Evolutionary conservation across 179 eudicot genomes (phyloP).

Genomic region (Corrigiola litoralis): DNA sequence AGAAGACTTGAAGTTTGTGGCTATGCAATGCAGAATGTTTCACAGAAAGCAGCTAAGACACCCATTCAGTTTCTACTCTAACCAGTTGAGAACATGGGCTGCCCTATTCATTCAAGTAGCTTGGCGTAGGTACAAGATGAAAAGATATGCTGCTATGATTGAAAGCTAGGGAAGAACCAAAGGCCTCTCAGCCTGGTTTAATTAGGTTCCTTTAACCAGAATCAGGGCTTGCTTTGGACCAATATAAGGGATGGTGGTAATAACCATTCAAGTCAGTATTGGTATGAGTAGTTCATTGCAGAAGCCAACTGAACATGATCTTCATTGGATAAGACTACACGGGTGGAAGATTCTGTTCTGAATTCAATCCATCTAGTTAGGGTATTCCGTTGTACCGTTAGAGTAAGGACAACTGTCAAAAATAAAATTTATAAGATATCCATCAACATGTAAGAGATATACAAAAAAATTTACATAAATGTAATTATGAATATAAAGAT

Average conservation of each 20-base stretch:
- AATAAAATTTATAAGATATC: too few relatives aligned
- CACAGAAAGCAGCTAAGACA: slow-evolving; percentile 66
- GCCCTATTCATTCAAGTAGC: slow-evolving; percentile 71
- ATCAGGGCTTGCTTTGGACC: slow-evolving; percentile 9
- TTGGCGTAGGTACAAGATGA: slow-evolving; percentile 52
- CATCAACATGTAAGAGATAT: too few relatives aligned
- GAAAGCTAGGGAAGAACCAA: slow-evolving; percentile 11
- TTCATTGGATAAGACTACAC: too few relatives aligned
- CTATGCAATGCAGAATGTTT: slow-evolving; percentile 53
- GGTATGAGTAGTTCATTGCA: slow-evolving; percentile 30
- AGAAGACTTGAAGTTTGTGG: slow-evolving; percentile 62
- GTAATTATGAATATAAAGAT: too few relatives aligned
- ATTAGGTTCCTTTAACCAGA: background rate
- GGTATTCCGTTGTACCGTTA: too few relatives aligned
- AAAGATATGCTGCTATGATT: slow-evolving; percentile 31
- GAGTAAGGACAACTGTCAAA: too few relatives aligned
- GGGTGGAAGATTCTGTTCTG: too few relatives aligned
- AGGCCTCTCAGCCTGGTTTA: background rate
- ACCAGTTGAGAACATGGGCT: slow-evolving; percentile 83
- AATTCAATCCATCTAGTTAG: too few relatives aligned
- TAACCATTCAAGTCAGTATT: slow-evolving; percentile 1
- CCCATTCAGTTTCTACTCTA: slow-evolving; percentile 60
- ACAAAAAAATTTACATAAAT: too few relatives aligned
- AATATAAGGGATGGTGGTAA: slow-evolving; percentile 29
- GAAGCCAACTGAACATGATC: slow-evolving; percentile 67